Base-by-base conservation (phyloP, 805 yeast species). In the Wickerhamomyces tratensis region DNA sequence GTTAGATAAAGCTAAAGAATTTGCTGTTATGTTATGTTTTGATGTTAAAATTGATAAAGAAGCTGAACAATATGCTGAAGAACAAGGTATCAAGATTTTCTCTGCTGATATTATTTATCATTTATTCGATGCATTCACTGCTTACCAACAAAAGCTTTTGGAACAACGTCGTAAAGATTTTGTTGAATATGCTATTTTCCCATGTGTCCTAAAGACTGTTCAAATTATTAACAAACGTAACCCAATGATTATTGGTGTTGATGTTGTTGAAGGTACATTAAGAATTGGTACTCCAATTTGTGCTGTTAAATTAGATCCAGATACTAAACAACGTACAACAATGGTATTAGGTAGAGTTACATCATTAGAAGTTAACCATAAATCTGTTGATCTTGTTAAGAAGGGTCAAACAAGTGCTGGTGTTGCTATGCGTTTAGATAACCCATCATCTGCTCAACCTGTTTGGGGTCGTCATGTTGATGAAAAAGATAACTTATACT, bases 211-310 rank as follows among this genome's bases (percentile, higher is more conserved):
- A 68, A 86, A 86, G 67, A 93, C 97, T 14, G 65, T 93, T 52
- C 98, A 93, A 71, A 86, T 93, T 60, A 93, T 93, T 64, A 93
- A 93, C 80, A 91, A 91, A 71, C 86, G 98, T 68, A 87, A 89
- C 64, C 99, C 99, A 48, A 93, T 93, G 98, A 89, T 93, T 59
- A 86, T 93, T 59, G 99, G 99, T 79, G 98, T 93, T 45, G 99
- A 93, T 61, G 95, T 93, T 46, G 64, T 77, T 38, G 98, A 93
- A 61, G 99, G 99, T 57, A 71, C 83, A 39, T 74, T 93, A 37
- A 78, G 89, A 48, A 64, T 85, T 37, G 98, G 98, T 45, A 89
- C 98, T 6, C 98, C 99, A 48, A 86, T 93, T 46, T 83, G 95
- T 69, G 88, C 91, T 27, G 97, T 93, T 38, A 88, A 87, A 63